These are phyloP conservation scores for Asterophora lycoperdoides DNA, from an alignment of 768 basidiomycete species.

Conservation along the genomic window DNA sequence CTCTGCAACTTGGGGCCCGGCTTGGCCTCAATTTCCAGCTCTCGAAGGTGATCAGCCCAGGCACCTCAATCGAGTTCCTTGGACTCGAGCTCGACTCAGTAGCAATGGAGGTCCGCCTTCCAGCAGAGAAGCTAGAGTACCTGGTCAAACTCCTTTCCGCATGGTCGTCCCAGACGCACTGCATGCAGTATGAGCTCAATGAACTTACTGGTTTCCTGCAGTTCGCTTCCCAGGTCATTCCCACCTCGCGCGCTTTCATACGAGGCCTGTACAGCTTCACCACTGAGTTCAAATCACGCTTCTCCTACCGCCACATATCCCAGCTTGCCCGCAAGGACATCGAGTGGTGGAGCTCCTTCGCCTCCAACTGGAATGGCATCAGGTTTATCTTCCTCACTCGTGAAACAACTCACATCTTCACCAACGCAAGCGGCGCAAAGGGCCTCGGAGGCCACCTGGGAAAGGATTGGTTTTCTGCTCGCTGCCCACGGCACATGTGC, in stretches of 20 bases:
- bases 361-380: slow-evolving; percentile 28
- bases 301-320: slow-evolving; percentile 21
- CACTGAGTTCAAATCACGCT: slow-evolving; percentile 19
- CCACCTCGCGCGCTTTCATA: slow-evolving; percentile 24
- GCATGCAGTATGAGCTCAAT: slow-evolving; percentile 25
- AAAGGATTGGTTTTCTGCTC: background rate
- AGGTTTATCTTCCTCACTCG: slow-evolving; percentile 12
- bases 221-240: slow-evolving; percentile 33
- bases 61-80: slow-evolving; percentile 20
- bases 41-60: slow-evolving; percentile 23
- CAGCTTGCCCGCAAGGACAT: slow-evolving; percentile 19
- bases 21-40: slow-evolving; percentile 28
- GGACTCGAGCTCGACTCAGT: slow-evolving; percentile 23
- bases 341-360: too few species aligned
- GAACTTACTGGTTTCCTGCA: slow-evolving; percentile 30
- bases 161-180: slow-evolving; percentile 18
- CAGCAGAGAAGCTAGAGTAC: slow-evolving; percentile 26
- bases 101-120: slow-evolving; percentile 32
- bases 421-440: slow-evolving; percentile 31
- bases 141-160: slow-evolving; percentile 18
- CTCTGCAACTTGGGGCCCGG: slow-evolving; percentile 20
- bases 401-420: slow-evolving; percentile 18
- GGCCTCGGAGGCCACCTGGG: slow-evolving; percentile 22
- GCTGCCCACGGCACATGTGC: background rate
- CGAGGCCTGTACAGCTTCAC: slow-evolving; percentile 26